These are phyloP conservation scores for Porodaedalea pini DNA, from an alignment of 1,284 basidiomycete species.

Conservation along the genomic window DNA sequence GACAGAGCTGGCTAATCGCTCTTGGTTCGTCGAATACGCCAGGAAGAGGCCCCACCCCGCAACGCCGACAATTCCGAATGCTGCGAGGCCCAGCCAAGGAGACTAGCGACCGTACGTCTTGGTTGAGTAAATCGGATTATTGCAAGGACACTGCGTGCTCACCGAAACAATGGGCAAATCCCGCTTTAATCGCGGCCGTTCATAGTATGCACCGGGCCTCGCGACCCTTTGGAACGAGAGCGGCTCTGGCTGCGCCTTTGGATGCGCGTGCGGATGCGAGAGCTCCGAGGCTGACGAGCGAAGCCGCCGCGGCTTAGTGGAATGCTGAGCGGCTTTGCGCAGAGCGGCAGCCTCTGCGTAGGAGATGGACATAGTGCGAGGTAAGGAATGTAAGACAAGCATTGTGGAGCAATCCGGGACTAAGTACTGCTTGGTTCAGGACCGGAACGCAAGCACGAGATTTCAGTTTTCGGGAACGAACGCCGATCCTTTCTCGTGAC, in stretches of 20 bases:
- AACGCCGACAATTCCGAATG: constrained; percentile 49
- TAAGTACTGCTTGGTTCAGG: too few relatives aligned
- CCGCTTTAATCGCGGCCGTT: constrained; percentile 17
- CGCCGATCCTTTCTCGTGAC: too few relatives aligned
- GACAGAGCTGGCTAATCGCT: constrained; percentile 73
- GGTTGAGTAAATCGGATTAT: not conserved
- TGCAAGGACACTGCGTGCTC: not conserved
- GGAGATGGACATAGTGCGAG: constrained; percentile 15
- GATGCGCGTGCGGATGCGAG: not conserved
- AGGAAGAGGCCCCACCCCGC: constrained; percentile 66
- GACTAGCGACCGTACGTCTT: constrained; percentile 31
- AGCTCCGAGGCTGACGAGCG: constrained; percentile 9
- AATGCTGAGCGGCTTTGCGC: constrained; percentile 15
- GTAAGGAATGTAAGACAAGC: constrained; percentile 11
- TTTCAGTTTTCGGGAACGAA: too few relatives aligned
- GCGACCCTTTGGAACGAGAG: constrained; percentile 9
- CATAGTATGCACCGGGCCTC: constrained; percentile 19
- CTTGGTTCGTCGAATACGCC: constrained; percentile 67
- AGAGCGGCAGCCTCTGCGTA: constrained; percentile 19
- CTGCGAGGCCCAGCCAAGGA: constrained; percentile 59
- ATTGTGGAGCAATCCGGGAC: constrained; percentile 2
- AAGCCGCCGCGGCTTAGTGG: constrained; percentile 2
- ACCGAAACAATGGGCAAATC: constrained; percentile 18
- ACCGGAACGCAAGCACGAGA: not conserved
- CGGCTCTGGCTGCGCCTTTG: constrained; percentile 12